Base-by-base conservation (phyloP, 768 basidiomycete species). In the Rhizopogon sp. region DNA sequence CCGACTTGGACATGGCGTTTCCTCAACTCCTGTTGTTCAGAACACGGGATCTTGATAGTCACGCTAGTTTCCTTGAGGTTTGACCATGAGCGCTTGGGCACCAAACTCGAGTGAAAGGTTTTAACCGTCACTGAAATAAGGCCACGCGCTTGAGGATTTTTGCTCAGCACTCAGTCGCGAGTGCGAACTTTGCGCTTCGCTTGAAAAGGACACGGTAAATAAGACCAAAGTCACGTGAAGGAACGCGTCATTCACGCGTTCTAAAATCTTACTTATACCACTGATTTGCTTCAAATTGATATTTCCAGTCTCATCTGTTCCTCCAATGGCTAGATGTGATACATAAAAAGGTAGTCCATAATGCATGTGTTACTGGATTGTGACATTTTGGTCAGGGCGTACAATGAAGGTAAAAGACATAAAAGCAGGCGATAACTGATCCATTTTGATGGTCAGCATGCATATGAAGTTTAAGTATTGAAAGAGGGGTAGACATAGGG, bases 1-100 rank as follows among this genome's bases (percentile, higher is more conserved):
- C 69, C 28, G 49, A 51, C 39, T 69, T 67, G 46, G 66, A 63
- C 67, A 67, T 69, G 14, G 17, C 39, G 31, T 20, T 37, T 37
- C 33, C 33, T 37, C 47, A 10, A 49, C 17, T 14, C 33, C 33
- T 49, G 33, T 20, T 49, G 5, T 35, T 49, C 20, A 37, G 33
- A 37, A 5, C 8, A 37, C 5, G 14, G 46, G 33, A 14, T 49
- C 33, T 13, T 35, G 35, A 35, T 35, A 10, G 35, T 11, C 35
- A 4, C 35, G 11, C 35, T 37, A 37, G 35, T 37, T 37, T 37
- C 35, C 35, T 37, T 11, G 35, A 37, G 35, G 35, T 37, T 3
- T 11, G 20, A 49, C 47, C 33, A 49, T 49, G 31, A 25, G 25
- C 10, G 31, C 31, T 8, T 33, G 20, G 37, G 47, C 47, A 49